phyloP scores from a whole-genome alignment of 2,329 filamentous ascomycete genomes.

The Biscogniauxia marginata region DNA sequence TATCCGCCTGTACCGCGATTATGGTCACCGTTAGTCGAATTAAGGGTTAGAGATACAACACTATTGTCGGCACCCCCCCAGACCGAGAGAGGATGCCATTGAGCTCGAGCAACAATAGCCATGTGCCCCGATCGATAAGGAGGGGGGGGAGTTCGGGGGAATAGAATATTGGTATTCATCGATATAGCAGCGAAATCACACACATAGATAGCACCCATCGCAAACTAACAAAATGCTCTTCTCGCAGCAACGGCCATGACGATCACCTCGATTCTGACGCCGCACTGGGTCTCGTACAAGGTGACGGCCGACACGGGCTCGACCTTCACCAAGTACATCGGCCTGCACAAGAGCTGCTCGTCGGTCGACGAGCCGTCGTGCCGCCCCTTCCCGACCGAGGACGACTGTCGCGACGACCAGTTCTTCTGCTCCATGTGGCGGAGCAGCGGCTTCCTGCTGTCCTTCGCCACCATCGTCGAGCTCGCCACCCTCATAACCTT shows the following conservation, averaged over 20 bases:
- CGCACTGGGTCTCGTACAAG: conserved; percentile 69
- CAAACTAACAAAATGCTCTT: conserved; percentile 31
- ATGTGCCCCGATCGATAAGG: too few species aligned
- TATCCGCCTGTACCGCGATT: neutral
- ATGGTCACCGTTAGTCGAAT: neutral
- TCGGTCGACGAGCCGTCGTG: conserved; percentile 63
- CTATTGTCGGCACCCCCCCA: too few species aligned
- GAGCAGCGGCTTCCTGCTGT: conserved; percentile 83
- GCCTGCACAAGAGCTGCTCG: conserved; percentile 79
- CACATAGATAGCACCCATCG: neutral
- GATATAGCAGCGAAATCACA: neutral
- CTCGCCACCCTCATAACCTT: conserved; percentile 79
- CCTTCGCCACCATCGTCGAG: conserved; percentile 78
- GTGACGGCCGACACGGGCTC: conserved; percentile 49
- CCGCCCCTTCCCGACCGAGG: conserved; percentile 63
- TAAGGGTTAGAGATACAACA: too few species aligned
- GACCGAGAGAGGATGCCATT: neutral
- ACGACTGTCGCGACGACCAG: conserved; percentile 66
- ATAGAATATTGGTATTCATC: neutral
- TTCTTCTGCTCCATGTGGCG: conserved; percentile 93
- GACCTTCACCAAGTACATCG: conserved; percentile 60
- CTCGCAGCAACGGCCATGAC: conserved; percentile 67
- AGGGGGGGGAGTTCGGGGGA: neutral
- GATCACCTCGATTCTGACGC: conserved; percentile 65
- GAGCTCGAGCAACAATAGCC: neutral